Base-by-base conservation (phyloP, 352 stramenopile genomes). In the Aphanomyces astaci region DNA sequence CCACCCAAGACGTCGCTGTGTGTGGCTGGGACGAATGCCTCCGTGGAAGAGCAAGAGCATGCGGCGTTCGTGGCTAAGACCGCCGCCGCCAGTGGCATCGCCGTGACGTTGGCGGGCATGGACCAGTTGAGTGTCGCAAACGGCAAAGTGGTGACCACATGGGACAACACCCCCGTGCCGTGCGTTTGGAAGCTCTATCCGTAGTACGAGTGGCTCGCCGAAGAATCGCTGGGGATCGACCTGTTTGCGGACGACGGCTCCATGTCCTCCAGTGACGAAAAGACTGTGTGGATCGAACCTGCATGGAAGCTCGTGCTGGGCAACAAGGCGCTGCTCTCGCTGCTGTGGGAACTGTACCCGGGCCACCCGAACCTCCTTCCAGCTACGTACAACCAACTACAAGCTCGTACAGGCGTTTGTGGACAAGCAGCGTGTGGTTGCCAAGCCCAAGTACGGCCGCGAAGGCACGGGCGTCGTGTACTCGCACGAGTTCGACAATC, bases 181-280 rank as follows among this genome's bases (percentile, higher is more conserved):
- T 3, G n/a, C 1, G 17, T 63, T 15, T 63, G 54, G 54, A 63
- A 63, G 24, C 54, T 63, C 25, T 63, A 63, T 30, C 54, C 54
- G n/a, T n/a, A n/a, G 36, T 63, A 63, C 32, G 54, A 63, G 31
- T 63, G 54, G 54, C 54, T 63, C 54, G 54, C 54, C 19, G 27
- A 43, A 4, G 54, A 63, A 45, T 1, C 5, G 2, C 30, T 63
- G 7, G 54, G 54, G 11, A n/a, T 32, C 30, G 17, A n/a, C 11
- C 54, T 63, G 15, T 63, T 36, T 36, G 52, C 43, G 13, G 31
- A 60, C 43, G 28, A 13, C 10, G 25, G 25, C 9, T 28, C 28
- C 7, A 39, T 28, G 39, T 19, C 52, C n/a, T n/a, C n/a, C n/a
- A n/a, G n/a, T n/a, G n/a, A n/a, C n/a, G n/a, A n/a, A 11, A 32